Evolutionary conservation across 2,329 filamentous ascomycete species (phyloP).

Genomic region (Fusarium xylarioides): DNA sequence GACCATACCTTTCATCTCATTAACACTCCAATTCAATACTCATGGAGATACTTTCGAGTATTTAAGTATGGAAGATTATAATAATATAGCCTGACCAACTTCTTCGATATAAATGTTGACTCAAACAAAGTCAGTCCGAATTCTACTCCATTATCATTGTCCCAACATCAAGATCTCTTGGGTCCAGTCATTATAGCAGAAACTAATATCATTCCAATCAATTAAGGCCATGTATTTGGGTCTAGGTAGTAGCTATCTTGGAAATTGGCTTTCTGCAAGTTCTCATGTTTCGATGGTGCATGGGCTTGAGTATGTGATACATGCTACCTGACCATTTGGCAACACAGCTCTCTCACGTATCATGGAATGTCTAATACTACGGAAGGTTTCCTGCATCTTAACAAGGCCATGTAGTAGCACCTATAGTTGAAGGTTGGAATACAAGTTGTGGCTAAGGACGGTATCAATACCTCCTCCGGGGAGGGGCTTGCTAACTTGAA

Average conservation of each 20-base stretch:
- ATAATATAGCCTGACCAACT: not conserved
- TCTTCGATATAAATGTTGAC: not conserved
- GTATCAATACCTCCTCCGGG: not conserved
- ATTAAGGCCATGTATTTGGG: accelerated
- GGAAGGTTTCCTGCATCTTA: accelerated
- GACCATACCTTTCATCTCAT: no score
- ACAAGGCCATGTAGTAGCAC: accelerated
- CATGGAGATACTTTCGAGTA: not conserved
- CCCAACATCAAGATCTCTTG: no score
- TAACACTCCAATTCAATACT: not conserved
- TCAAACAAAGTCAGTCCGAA: not conserved
- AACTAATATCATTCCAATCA: accelerated
- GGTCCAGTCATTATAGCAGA: not conserved
- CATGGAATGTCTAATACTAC: accelerated
- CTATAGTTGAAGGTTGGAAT: not conserved
- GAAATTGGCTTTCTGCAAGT: not conserved
- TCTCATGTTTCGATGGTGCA: not conserved
- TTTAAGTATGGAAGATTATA: not conserved
- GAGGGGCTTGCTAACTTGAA: not conserved
- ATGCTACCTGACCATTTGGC: no score
- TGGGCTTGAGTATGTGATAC: not conserved
- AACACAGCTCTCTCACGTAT: not conserved
- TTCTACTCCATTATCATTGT: not conserved
- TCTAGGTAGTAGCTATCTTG: accelerated
- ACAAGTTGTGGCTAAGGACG: not conserved